Percentiles rank a stretch among this genome's conserved stretches.
Conservation (phyloP, 164 flowering plant species). For the Umbellularia californica region DNA sequence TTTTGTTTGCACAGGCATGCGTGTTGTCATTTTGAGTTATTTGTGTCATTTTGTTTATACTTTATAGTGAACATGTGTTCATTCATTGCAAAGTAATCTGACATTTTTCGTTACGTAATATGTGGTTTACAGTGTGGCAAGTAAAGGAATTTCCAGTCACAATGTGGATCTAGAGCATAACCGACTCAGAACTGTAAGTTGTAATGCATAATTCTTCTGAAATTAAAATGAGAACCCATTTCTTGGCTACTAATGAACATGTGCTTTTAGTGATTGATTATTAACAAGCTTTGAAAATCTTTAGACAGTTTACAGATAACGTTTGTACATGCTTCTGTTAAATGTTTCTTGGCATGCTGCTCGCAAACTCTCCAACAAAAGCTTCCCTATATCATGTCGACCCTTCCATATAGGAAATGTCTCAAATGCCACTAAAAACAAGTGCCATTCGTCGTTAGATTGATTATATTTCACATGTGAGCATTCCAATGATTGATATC, state of each 20-base stretch:
- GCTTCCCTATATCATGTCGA: not conserved
- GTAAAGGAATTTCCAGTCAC: slow-evolving; percentile 30
- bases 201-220: not conserved
- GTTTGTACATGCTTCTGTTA: not conserved
- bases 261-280: not conserved
- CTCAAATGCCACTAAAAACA: too few relatives aligned
- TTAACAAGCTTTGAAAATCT: not conserved
- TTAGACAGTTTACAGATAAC: not conserved
- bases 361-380: not conserved
- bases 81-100: slow-evolving; percentile 5
- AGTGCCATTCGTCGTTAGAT: too few relatives aligned
- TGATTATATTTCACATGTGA: too few relatives aligned
- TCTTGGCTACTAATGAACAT: too few relatives aligned
- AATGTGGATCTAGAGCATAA: slow-evolving; percentile 30
- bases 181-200: slow-evolving; percentile 50
- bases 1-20: not conserved
- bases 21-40: not conserved
- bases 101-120: not conserved
- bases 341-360: not conserved
- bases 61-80: too few relatives aligned
- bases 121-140: slow-evolving; percentile 36
- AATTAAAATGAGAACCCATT: not conserved
- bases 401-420: too few relatives aligned
- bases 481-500: too few relatives aligned
- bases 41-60: not conserved